Evolutionary conservation across 768 basidiomycete genomes (phyloP), one percentile per base, ranked within the genome.

Genomic region (Calvatia gigantea): DNA sequence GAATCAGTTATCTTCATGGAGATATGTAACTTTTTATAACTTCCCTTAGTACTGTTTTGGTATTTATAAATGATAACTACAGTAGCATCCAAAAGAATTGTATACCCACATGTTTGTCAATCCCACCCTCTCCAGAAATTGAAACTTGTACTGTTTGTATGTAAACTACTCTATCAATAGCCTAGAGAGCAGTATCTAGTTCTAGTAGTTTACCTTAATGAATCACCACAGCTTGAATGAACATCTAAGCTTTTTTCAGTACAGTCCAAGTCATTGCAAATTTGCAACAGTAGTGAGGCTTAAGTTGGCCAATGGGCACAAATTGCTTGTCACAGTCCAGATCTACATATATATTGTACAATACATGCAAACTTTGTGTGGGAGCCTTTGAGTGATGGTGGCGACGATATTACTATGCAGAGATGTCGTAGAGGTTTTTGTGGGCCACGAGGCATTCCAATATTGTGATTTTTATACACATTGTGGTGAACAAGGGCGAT

Each of bases 201-300:
- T n/a, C n/a, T n/a, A n/a, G n/a, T n/a, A n/a, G n/a, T n/a, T n/a
- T n/a, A n/a, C n/a, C n/a, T n/a, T n/a, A n/a, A n/a, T n/a, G n/a
- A n/a, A n/a, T n/a, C n/a, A n/a, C n/a, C n/a, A 28, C 31, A 78
- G 77, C 3, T 43, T 79, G 9, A 76, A 79, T 54, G 72, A 75
- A 38, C 71, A 76, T 2, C 67, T 79, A 11, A 75, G 73, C 50
- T 80, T 76, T 61, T 60, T 80, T n/a, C 65, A 67, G 27, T 80
- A 79, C 38, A 74, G 74, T 0, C 68, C 70, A 17, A 76, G 77
- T 0, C 65, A 77, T 46, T 78, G 70, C 58, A 61, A 2, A 75
- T 77, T 53, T 70, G 69, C 41, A 77, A 79, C 56, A 73, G 72
- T 1, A n/a, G n/a, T n/a, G n/a, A 65, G 64, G 9, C 60, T 69